These are phyloP conservation scores for Vaccinium macrocarpon DNA, from an alignment of 148 eudicot genomes.

Conservation along the genomic window DNA sequence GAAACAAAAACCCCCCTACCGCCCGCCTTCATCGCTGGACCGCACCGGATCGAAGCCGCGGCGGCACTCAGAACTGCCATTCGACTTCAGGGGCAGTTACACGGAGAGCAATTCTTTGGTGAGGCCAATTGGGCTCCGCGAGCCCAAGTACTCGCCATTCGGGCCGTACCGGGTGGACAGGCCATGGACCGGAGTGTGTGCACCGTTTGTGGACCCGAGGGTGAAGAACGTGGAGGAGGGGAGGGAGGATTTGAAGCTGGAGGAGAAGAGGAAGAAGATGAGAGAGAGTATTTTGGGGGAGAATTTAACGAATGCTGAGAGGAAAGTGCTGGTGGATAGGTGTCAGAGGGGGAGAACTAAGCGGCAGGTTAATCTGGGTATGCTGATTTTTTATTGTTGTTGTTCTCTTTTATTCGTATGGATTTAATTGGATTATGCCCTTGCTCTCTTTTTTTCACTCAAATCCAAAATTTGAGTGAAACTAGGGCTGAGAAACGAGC, in stretches of 20 bases:
- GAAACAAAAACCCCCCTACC: slow-evolving; percentile 54
- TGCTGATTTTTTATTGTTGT: too few relatives aligned
- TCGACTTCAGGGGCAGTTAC: slow-evolving; percentile 89
- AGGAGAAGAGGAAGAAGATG: slow-evolving; percentile 52
- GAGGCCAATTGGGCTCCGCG: slow-evolving; percentile 83
- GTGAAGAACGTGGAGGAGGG: slow-evolving; percentile 44
- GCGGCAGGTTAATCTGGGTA: slow-evolving; percentile 85
- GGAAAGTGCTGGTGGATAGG: slow-evolving; percentile 55
- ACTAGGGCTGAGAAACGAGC: too few relatives aligned
- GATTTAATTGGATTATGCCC: background rate
- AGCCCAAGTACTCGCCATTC: slow-evolving; percentile 89
- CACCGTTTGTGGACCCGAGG: slow-evolving; percentile 57
- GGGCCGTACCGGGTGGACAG: slow-evolving; percentile 73
- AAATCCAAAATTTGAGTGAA: background rate
- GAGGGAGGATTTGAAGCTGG: slow-evolving; percentile 40
- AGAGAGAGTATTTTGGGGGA: slow-evolving; percentile 54
- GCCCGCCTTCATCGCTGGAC: slow-evolving; percentile 79
- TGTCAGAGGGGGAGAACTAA: slow-evolving; percentile 62
- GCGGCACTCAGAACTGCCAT: slow-evolving; percentile 53
- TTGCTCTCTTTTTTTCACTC: background rate
- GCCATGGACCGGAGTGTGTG: slow-evolving; percentile 87
- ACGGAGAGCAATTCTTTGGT: slow-evolving; percentile 60
- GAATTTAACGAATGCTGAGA: slow-evolving; percentile 63
- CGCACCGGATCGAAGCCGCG: slow-evolving; percentile 35
- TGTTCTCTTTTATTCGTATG: background rate